These are phyloP conservation scores for Bretziella fagacearum DNA, from an alignment of 2,329 filamentous ascomycete genomes.

Conservation along the genomic window DNA sequence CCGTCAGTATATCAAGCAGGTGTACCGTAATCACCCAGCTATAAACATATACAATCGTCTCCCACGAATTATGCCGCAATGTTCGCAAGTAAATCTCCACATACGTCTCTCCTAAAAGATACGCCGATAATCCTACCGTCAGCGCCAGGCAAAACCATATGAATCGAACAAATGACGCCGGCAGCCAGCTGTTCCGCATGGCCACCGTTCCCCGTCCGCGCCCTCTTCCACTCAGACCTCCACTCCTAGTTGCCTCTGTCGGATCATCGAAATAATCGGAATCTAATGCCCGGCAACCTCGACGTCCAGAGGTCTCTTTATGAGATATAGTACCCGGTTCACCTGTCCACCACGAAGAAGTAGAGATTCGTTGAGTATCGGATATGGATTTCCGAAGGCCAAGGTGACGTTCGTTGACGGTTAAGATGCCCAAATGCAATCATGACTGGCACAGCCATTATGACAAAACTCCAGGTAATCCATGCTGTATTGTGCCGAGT, in stretches of 20 bases:
- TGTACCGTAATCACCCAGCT: conserved; percentile 53
- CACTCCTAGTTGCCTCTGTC: conserved; percentile 14
- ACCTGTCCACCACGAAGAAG: conserved; percentile 47
- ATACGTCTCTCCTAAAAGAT: conserved; percentile 51
- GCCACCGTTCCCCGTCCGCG: conserved; percentile 20
- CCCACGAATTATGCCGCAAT: conserved; percentile 46
- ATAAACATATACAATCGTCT: conserved; percentile 53
- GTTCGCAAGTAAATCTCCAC: conserved; percentile 52
- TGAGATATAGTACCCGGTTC: conserved; percentile 32
- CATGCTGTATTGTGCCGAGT: conserved; percentile 48
- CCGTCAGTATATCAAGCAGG: conserved; percentile 45
- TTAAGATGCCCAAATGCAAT: conserved; percentile 47
- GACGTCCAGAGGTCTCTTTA: conserved; percentile 24
- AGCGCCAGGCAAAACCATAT: conserved; percentile 52
- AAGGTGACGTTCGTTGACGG: conserved; percentile 46
- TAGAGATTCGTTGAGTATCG: conserved; percentile 51
- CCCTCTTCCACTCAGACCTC: conserved; percentile 4
- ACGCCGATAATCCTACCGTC: conserved; percentile 44
- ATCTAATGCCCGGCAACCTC: conserved; percentile 19
- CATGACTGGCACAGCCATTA: conserved; percentile 52
- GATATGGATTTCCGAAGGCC: conserved; percentile 42
- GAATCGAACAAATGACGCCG: conserved; percentile 50
- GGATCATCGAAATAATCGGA: conserved; percentile 14
- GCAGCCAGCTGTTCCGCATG: conserved; percentile 39
- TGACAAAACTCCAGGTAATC: conserved; percentile 53